These are phyloP conservation scores for Macadamia tetraphylla DNA, from an alignment of 164 flowering plant species.

Conservation along the genomic window DNA sequence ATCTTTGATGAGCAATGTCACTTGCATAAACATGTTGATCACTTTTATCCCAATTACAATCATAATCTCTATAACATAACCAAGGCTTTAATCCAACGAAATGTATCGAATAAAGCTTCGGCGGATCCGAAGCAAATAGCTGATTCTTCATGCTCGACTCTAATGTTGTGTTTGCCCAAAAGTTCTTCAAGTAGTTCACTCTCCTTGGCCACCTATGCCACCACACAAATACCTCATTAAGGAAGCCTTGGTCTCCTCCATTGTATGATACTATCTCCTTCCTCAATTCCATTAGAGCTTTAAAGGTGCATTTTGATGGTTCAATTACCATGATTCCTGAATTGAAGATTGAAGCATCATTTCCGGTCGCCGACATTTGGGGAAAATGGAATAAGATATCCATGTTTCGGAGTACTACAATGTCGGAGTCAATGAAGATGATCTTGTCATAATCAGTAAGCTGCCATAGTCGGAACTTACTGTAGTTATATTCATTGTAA, in stretches of 20 bases:
- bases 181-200: conserved; percentile 80
- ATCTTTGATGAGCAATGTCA: conserved; percentile 69
- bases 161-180: conserved; percentile 63
- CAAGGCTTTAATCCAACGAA: conserved; percentile 91
- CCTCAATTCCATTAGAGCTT: conserved; percentile 39
- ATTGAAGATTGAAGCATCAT: conserved; percentile 73
- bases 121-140: conserved; percentile 72
- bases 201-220: conserved; percentile 89
- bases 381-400: conserved; percentile 83
- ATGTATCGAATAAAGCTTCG: conserved; percentile 70
- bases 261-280: conserved; percentile 70
- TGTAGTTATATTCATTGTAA: conserved; percentile 94
- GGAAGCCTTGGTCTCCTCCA: conserved; percentile 96
- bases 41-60: conserved; percentile 75
- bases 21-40: conserved; percentile 78
- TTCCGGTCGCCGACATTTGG: conserved; percentile 79
- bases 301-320: conserved; percentile 87
- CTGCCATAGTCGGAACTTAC: conserved; percentile 95
- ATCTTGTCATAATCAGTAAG: conserved; percentile 76
- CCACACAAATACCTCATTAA: conserved; percentile 88
- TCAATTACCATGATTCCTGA: conserved; percentile 93
- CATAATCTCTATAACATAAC: conserved; percentile 90
- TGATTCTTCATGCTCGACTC: conserved; percentile 66
- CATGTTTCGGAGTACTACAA: conserved; percentile 61
- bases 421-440: conserved; percentile 89